Percentiles rank a stretch among this genome's conserved stretches.
These are phyloP conservation scores for Przewalskia tangutica DNA, from an alignment of 257 asterid genomes.

Conservation along the genomic window DNA sequence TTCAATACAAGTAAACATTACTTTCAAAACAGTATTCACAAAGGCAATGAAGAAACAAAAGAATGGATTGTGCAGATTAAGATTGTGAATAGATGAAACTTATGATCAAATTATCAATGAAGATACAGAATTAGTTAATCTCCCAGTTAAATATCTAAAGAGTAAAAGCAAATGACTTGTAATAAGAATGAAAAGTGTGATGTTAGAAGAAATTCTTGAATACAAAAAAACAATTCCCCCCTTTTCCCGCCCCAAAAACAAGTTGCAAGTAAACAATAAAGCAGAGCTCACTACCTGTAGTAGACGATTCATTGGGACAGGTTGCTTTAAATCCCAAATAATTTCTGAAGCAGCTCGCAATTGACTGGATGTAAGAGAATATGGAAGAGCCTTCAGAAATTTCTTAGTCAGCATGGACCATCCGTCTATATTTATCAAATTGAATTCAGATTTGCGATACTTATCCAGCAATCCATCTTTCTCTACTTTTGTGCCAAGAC, in stretches of 20 bases:
- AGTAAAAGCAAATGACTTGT: not conserved
- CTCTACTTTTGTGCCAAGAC: conserved; percentile 68
- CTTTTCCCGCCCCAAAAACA: not conserved
- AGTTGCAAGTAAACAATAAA: not conserved
- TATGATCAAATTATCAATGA: not conserved
- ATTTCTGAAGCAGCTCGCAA: conserved; percentile 75
- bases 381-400: conserved; percentile 70
- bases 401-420: conserved; percentile 66
- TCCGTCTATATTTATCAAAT: conserved; percentile 38
- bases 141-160: not conserved
- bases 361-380: conserved; percentile 79
- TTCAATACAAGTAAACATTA: not conserved
- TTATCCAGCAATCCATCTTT: conserved; percentile 63
- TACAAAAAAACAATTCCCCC: not conserved
- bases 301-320: conserved; percentile 89
- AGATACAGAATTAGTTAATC: not conserved
- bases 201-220: not conserved
- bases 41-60: not conserved
- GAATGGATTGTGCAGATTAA: not conserved
- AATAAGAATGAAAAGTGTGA: not conserved
- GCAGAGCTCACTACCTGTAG: conserved; percentile 47
- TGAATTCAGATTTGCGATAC: conserved; percentile 57
- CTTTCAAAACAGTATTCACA: not conserved
- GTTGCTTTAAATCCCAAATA: conserved; percentile 87
- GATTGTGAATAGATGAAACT: not conserved